Percentiles rank a stretch among this genome's conserved stretches.
Conservation (phyloP, 108 stramenopile species). For the Aurantiochytrium sp. region DNA sequence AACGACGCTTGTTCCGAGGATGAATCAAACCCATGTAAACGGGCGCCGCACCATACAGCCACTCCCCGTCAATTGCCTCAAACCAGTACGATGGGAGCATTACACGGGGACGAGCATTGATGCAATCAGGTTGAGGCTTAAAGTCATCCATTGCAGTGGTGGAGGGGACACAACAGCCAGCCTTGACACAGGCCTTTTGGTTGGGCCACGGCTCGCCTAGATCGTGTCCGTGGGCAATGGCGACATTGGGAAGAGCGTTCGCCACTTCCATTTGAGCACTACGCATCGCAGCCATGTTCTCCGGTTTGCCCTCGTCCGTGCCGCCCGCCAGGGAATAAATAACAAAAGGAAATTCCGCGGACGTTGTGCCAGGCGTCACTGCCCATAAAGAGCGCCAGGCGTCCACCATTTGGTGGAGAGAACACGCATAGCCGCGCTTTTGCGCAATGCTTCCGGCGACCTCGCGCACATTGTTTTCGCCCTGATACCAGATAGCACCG, state of each 20-base stretch:
- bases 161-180: neutral
- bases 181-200: neutral
- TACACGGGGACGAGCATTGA: neutral
- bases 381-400: neutral
- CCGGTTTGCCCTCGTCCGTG: neutral
- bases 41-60: neutral
- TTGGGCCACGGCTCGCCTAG: conserved; percentile 5
- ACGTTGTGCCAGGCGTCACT: neutral
- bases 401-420: neutral
- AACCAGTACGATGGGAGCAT: neutral
- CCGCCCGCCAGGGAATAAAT: neutral
- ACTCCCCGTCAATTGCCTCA: neutral
- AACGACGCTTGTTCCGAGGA: neutral
- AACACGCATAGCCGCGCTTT: neutral
- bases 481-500: conserved; percentile 16
- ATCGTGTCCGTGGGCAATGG: neutral
- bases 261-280: neutral
- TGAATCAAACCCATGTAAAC: neutral
- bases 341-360: neutral
- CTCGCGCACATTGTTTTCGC: conserved; percentile 3
- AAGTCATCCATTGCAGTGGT: neutral
- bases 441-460: neutral
- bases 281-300: neutral
- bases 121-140: neutral
- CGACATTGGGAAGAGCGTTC: neutral